These are phyloP conservation scores for Alternaria ethzedia DNA, from an alignment of 2,329 filamentous ascomycete species.

Conservation along the genomic window DNA sequence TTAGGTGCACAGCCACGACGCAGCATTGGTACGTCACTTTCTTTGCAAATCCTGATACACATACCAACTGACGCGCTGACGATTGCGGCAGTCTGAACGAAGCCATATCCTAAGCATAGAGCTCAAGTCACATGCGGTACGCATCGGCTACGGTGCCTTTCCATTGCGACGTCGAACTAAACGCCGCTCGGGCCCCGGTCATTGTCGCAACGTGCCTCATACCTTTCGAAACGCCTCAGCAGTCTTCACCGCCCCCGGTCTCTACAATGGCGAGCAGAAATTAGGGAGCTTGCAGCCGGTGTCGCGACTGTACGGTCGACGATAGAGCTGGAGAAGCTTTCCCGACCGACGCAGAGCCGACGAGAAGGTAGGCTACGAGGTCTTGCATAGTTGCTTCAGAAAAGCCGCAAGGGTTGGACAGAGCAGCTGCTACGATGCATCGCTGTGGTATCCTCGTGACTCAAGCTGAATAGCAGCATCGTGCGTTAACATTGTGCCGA, in stretches of 20 bases:
- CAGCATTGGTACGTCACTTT: not conserved
- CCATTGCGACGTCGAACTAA: not conserved
- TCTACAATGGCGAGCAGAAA: not conserved
- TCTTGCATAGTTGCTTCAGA: not conserved
- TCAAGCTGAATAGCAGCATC: not conserved
- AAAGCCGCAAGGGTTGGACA: not conserved
- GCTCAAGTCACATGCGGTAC: not conserved
- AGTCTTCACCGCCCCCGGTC: not conserved
- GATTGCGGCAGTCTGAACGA: not conserved
- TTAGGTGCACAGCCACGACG: not conserved
- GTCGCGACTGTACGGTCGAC: not conserved
- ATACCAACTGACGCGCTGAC: not conserved
- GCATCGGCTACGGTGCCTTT: not conserved
- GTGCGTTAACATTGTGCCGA: not conserved
- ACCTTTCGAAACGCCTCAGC: not conserved
- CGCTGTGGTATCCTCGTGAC: not conserved
- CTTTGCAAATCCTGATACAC: not conserved
- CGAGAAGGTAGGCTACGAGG: not conserved
- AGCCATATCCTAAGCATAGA: not conserved
- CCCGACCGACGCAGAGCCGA: not conserved
- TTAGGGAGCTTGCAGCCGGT: not conserved
- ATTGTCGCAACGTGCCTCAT: not conserved
- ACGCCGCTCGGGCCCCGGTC: not conserved
- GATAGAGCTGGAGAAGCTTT: not conserved
- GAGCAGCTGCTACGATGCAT: not conserved